Percentiles rank a stretch among this genome's conserved stretches.
Conservation (phyloP, 805 yeast species). For the Barnettozyma siamensis region DNA sequence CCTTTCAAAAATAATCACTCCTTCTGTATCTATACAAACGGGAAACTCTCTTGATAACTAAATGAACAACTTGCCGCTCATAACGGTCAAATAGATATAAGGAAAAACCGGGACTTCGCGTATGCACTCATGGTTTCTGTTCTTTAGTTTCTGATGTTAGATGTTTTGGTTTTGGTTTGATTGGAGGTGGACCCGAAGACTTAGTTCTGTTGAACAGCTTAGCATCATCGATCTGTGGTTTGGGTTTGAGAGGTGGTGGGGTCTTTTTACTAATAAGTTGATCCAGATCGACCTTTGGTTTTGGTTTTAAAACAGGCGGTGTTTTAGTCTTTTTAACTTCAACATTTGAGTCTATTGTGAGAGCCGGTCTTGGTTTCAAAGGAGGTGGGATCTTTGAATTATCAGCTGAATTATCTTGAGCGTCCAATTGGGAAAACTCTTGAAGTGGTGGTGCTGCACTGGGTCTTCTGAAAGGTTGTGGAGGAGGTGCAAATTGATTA, state of each 20-base stretch:
- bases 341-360: too few species aligned
- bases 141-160: neutral
- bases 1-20: too few species aligned
- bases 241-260: neutral
- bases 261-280: neutral
- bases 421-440: neutral
- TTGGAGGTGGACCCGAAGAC: constrained; percentile 1
- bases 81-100: too few species aligned
- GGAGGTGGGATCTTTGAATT: constrained; percentile 11
- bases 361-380: constrained; percentile 13
- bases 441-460: neutral
- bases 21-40: too few species aligned
- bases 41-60: too few species aligned
- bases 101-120: neutral
- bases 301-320: constrained; percentile 1
- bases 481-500: constrained; percentile 18
- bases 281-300: neutral
- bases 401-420: neutral
- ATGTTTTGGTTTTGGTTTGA: constrained; percentile 1
- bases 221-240: neutral
- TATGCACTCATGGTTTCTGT: neutral
- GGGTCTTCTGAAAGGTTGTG: constrained; percentile 17
- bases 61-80: too few species aligned
- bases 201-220: too few species aligned
- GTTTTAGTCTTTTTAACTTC: too few species aligned